Evolutionary conservation across 1,284 basidiomycete genomes (phyloP), one percentile per base, ranked within the genome.

Genomic region (Malassezia brasiliensis): DNA sequence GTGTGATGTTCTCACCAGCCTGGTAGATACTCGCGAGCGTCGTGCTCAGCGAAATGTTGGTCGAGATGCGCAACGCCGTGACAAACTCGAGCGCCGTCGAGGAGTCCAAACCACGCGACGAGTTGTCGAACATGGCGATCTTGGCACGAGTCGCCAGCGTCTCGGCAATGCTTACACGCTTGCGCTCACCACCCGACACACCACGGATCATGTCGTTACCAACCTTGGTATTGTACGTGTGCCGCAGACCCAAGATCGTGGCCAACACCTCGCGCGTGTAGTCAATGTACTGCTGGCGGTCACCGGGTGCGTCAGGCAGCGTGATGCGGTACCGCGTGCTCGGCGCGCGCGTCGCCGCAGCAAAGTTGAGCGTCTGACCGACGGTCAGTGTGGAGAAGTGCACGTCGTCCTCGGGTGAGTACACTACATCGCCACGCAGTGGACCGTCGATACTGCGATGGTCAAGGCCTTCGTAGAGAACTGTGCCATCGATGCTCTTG

Each of bases 1-100:
- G 76, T 69, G 78, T 79, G 3, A 79, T 78, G 14, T 77, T 72
- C 86, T 87, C 65, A 83, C 84, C 19, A 2, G 78, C 76, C 67
- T 81, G 80, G 73, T 82, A 82, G 44, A 82, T 73, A 3, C 77
- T 74, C 20, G 68, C 64, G 31, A 76, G 64, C 20, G 53, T 61
- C 19, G 50, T 63, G 31, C 50, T 36, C 30, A 50, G 62, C 50
- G 37, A 60, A 39, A 77, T 65, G 52, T 77, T 73, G 71, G 59
- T 68, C 30, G 78, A 77, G 52, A 78, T 76, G 34, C 67, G 60
- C 15, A 75, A 65, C 37, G 63, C 63, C 49, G 76, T 75, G 34
- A 61, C 60, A 19, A 62, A 66, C 51, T 66, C 64, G 34, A 66
- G 58, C 14, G 64, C 64, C n/a, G 65, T 66, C 19, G 61, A 63